Base-by-base conservation (phyloP, 768 basidiomycete species). In the Tephrocybe sp. region DNA sequence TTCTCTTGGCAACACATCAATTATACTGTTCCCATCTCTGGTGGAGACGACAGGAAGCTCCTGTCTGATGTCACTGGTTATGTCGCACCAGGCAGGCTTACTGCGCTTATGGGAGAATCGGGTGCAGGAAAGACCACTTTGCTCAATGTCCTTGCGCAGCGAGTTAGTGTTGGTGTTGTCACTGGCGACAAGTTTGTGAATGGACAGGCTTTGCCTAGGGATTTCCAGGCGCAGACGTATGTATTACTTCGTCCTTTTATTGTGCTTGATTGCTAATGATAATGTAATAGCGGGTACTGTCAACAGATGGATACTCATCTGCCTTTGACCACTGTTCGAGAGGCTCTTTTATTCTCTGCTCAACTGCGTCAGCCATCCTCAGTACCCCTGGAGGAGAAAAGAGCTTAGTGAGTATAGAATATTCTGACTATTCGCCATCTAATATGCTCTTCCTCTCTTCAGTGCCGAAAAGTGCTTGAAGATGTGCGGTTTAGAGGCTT, bases 221-320 rank as follows among this genome's bases (percentile, higher is more conserved):
- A 80, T 56, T 81, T 78, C 46, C 69, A 71, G 53, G 62, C 80
- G 53, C 79, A 79, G 70, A 80, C 76, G 67, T 71, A 45, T 31
- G 69, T 59, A 16, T 12, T 16, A 4, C 12, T 41, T 39, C 17
- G 13, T 32, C 44, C 20, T 31, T 30, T 13, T 9, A n/a, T 10
- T 23, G 20, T 9, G 12, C 22, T 11, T 50, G 16, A 9, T 26
- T 46, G n/a, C 43, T 43, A 13, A 39, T 22, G 22, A 16, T 17
- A 5, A 7, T 35, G 48, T 3, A 16, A 12, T 13, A 55, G 62
- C 31, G 91, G 89, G 0, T 95, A 92, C 60, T 88, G 85, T 48
- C 91, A 96, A 62, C 92, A 95, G 62, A 82, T 80, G 75, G 91
- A 92, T 60, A 85, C 83, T 0, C 92, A 94, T 67, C 72, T 87